A percentile compares a stretch with the other conserved stretches of the same genome.
Conservation (phyloP, 805 yeast species). For the Jamesozyma hellenica region DNA sequence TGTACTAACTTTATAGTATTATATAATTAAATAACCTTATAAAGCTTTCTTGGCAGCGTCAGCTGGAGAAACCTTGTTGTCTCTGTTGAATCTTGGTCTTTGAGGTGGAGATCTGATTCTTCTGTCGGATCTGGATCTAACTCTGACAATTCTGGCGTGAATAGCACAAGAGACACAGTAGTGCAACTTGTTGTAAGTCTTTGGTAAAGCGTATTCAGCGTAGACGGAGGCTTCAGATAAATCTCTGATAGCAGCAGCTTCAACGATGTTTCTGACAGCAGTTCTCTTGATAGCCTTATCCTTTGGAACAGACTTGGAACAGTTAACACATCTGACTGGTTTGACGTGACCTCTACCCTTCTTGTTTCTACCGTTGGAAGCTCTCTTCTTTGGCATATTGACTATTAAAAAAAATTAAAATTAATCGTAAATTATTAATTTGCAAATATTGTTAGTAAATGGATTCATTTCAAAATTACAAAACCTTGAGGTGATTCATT, state of each 20-base stretch:
- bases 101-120: slow-evolving; percentile 98
- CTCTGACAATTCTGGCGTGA: slow-evolving; percentile 99
- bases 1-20: no score
- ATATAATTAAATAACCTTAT: slow-evolving; percentile 23
- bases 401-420: not conserved
- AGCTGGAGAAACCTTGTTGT: slow-evolving; percentile 91
- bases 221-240: slow-evolving; percentile 98
- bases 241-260: slow-evolving; percentile 99
- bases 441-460: not conserved
- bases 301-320: slow-evolving; percentile 99
- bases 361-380: slow-evolving; percentile 99
- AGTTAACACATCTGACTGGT: slow-evolving; percentile 99
- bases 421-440: not conserved
- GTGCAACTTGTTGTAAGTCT: slow-evolving; percentile 98
- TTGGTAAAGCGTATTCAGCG: slow-evolving; percentile 98
- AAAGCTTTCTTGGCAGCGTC: slow-evolving; percentile 94
- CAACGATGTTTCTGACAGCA: slow-evolving; percentile 99
- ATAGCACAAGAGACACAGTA: slow-evolving; percentile 99
- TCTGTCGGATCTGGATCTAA: slow-evolving; percentile 98
- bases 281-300: slow-evolving; percentile 99
- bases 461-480: no score
- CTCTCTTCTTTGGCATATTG: slow-evolving; percentile 99
- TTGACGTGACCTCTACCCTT: slow-evolving; percentile 99
- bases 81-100: slow-evolving; percentile 96
- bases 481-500: no score